Evolutionary conservation across 108 stramenopile species (phyloP).

Genomic region (Cyclotella baltica): DNA sequence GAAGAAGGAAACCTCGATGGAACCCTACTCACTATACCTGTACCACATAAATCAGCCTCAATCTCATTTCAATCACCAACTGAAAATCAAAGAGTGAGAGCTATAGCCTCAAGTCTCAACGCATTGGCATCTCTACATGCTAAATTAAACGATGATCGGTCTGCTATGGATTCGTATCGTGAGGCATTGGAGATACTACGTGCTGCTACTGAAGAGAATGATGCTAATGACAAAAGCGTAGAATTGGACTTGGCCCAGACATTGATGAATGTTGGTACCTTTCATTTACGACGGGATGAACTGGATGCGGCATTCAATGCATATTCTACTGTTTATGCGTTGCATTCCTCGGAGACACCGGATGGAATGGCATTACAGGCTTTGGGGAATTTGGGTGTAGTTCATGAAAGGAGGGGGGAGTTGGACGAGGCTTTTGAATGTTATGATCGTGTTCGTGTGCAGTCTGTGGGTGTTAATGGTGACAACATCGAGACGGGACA

Average conservation of each 20-base stretch:
- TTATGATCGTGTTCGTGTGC: constrained; percentile 20
- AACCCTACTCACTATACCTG: neutral
- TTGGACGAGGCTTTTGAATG: constrained; percentile 27
- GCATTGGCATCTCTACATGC: constrained; percentile 33
- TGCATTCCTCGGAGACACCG: constrained; percentile 10
- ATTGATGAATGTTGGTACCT: constrained; percentile 38
- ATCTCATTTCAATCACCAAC: constrained; percentile 7
- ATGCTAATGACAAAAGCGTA: constrained; percentile 11
- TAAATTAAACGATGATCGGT: constrained; percentile 25
- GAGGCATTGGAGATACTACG: constrained; percentile 48
- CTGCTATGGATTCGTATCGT: constrained; percentile 41
- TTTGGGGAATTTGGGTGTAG: constrained; percentile 37
- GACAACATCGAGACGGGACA: constrained; percentile 14
- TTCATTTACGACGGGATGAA: constrained; percentile 45
- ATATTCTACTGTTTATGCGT: constrained; percentile 35
- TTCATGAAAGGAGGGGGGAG: constrained; percentile 38
- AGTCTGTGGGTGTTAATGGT: neutral
- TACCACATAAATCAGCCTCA: neutral
- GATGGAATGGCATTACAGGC: constrained; percentile 25
- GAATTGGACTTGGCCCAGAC: constrained; percentile 29
- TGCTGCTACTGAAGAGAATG: constrained; percentile 57
- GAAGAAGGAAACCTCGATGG: constrained; percentile 1
- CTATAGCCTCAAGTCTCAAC: constrained; percentile 38
- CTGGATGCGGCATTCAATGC: constrained; percentile 38
- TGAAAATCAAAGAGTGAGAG: constrained; percentile 42